Conservation (phyloP, 1,284 basidiomycete genomes). For the Tetrapyrgos nigripes region DNA sequence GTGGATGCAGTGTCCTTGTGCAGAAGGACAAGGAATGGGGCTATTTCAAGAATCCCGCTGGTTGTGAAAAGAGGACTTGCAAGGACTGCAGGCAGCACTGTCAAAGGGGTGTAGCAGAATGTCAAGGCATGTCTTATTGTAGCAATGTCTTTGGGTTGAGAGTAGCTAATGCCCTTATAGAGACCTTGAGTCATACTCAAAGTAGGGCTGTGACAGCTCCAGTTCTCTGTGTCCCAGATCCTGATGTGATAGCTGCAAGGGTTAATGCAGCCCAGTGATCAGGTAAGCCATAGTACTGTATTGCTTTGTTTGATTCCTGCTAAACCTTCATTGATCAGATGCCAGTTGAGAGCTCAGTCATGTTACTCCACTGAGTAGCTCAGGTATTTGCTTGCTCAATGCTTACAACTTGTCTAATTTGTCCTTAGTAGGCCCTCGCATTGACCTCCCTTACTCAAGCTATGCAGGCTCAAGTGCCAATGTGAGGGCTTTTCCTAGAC, state of each 20-base stretch:
- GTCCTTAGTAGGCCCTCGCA: not conserved
- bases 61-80: not conserved
- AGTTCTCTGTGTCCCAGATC: too few species aligned
- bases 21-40: not conserved
- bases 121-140: not conserved
- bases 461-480: not conserved
- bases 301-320: not conserved
- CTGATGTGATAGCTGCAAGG: not conserved
- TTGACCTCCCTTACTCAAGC: not conserved
- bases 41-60: not conserved
- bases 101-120: not conserved
- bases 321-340: not conserved
- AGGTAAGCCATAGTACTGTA: not conserved
- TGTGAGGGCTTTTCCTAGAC: not conserved
- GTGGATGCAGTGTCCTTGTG: not conserved
- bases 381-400: not conserved
- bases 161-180: not conserved
- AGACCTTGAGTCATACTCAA: not conserved
- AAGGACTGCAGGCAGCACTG: not conserved
- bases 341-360: not conserved
- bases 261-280: slow-evolving; percentile 1
- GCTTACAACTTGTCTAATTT: not conserved
- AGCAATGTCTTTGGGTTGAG: too few species aligned
- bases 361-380: not conserved
- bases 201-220: too few species aligned